Evolutionary conservation across 306 rosid genomes (phyloP).

Genomic region (Amphicarpaea edgeworthii): DNA sequence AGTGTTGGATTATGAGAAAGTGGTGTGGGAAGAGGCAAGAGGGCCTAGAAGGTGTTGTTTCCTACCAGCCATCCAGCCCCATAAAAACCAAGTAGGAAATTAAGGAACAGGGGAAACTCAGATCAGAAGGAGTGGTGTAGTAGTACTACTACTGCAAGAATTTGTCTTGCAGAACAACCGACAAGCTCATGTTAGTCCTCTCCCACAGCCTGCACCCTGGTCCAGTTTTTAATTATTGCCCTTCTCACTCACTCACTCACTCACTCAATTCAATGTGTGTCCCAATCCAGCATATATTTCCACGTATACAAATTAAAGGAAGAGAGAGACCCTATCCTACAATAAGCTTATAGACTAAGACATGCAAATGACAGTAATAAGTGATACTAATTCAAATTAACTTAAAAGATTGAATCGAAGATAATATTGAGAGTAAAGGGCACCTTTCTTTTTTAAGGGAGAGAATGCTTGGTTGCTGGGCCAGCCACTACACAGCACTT

Average conservation of each 20-base stretch:
- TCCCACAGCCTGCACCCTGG: conserved; percentile 69
- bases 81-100: conserved; percentile 49
- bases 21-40: conserved; percentile 25
- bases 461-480: conserved; percentile 69
- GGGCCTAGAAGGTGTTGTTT: conserved; percentile 57
- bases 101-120: conserved; percentile 47
- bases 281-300: conserved; percentile 32
- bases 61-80: conserved; percentile 78
- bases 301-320: conserved; percentile 7
- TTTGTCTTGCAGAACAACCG: conserved; percentile 70
- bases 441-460: conserved; percentile 32
- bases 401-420: conserved; percentile 37
- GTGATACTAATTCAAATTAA: too few species aligned
- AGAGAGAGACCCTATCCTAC: conserved; percentile 50
- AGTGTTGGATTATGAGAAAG: conserved; percentile 29
- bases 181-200: conserved; percentile 87
- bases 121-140: conserved; percentile 53
- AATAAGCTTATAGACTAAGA: conserved; percentile 17
- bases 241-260: conserved; percentile 51
- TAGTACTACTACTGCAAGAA: conserved; percentile 27
- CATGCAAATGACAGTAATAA: conserved; percentile 22
- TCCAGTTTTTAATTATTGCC: conserved; percentile 76
- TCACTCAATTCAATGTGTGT: conserved; percentile 49
- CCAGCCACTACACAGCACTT: conserved; percentile 59
- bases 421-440: conserved; percentile 1